Evolutionary conservation across 1,284 basidiomycete species (phyloP), one percentile per base, ranked within the genome.

Genomic region (Sporisorium scitamineum): DNA sequence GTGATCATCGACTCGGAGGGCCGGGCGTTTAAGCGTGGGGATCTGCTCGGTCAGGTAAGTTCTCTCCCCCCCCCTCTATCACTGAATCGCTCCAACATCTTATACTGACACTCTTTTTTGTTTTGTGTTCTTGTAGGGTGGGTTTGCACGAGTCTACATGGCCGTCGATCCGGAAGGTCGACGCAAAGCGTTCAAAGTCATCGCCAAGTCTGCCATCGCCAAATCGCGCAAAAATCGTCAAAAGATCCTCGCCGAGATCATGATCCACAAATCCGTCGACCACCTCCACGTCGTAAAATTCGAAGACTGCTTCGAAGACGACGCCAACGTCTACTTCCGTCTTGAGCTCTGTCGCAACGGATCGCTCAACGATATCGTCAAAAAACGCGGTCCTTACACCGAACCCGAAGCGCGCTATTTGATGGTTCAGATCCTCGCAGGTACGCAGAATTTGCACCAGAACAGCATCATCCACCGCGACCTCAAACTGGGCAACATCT

Each of bases 161-260:
- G 80, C 81, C 42, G 78, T 69, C 48, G 85, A 65, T 58, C 78
- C 76, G 16, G 78, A 61, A 52, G 86, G 82, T 32, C 75, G 57
- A 34, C 76, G 75, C 32, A 86, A 86, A 71, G 87, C 87, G 0
- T 83, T 87, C 78, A 87, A 87, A 66, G 86, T 87, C 31, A 86
- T 87, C 54, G 79, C 82, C 53, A 87, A 87, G 75, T 81, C 85
- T 24, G 78, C 82, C 22, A 75, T 84, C 27, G 64, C 76, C 61
- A 85, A 87, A 54, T 85, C 86, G 34, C 86, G 86, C 66, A 86
- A 85, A 57, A 85, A 85, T n/a, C 83, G 86, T 37, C 85, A 84
- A 14, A 87, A 87, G 95, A 90, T 98, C 67, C 97, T 96, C 82
- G 95, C 95, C 69, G 96, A 99, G 89, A 98, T 99, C 86, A 97